Evolutionary conservation across 768 basidiomycete species (phyloP).

Genomic region (Termitomyces sp.): DNA sequence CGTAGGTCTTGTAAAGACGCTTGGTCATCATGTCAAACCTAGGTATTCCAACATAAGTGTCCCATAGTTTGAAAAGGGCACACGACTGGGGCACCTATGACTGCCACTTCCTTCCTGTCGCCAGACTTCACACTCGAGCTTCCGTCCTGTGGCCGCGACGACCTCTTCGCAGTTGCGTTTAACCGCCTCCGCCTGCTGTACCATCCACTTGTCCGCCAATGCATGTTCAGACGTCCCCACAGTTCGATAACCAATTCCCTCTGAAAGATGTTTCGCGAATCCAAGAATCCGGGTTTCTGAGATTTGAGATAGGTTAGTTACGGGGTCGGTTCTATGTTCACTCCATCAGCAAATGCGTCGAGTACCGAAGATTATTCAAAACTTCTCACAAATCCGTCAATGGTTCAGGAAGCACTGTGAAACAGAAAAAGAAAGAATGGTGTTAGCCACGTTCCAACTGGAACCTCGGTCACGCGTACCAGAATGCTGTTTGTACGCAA

Average conservation of each 20-base stretch:
- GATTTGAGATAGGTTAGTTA: conserved; percentile 61
- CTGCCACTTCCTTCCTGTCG: conserved; percentile 84
- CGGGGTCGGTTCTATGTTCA: conserved; percentile 38
- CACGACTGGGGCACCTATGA: conserved; percentile 62
- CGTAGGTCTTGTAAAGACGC: conserved; percentile 82
- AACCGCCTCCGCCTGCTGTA: conserved; percentile 59
- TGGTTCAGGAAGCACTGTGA: conserved; percentile 29
- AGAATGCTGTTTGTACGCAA: conserved; percentile 46
- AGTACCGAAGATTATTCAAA: neutral
- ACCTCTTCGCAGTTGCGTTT: conserved; percentile 59
- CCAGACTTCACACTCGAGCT: conserved; percentile 91
- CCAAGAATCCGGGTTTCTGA: conserved; percentile 68
- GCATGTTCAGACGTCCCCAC: conserved; percentile 91
- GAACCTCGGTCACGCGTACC: conserved; percentile 30
- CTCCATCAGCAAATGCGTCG: neutral
- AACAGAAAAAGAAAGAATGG: no score
- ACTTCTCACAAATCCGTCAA: conserved; percentile 46
- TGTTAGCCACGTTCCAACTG: conserved; percentile 1
- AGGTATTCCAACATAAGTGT: neutral
- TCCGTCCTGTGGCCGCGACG: conserved; percentile 41
- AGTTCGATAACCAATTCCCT: conserved; percentile 86
- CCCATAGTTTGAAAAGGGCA: neutral
- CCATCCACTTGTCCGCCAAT: conserved; percentile 79
- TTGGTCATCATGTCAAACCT: conserved; percentile 93
- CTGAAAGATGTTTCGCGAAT: conserved; percentile 67